Percentiles rank a stretch among this genome's conserved stretches.
Conservation (phyloP, 495 filamentous ascomycete genomes). For the Aspergillus hancockii region DNA sequence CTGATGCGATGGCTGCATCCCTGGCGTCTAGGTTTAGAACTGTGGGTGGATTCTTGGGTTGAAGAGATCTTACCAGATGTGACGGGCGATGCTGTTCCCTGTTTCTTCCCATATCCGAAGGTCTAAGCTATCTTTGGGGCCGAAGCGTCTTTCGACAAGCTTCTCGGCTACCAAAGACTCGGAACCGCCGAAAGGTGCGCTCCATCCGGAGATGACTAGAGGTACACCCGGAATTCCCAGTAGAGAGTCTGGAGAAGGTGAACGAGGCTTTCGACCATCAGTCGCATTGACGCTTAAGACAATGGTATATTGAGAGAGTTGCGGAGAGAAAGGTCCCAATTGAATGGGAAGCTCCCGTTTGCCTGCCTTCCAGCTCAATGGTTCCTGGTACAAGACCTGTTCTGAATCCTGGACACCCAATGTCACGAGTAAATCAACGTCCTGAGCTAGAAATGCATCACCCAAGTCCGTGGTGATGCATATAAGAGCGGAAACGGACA, state of each 20-base stretch:
- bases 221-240: slow-evolving; percentile 30
- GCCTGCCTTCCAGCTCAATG: slow-evolving; percentile 53
- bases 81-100: slow-evolving; percentile 90
- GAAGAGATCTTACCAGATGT: slow-evolving; percentile 72
- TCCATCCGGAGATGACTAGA: slow-evolving; percentile 58
- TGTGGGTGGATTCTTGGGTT: neutral
- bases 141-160: slow-evolving; percentile 56
- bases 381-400: slow-evolving; percentile 45
- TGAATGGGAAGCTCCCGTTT: slow-evolving; percentile 51
- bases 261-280: slow-evolving; percentile 15
- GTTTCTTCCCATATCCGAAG: slow-evolving; percentile 80
- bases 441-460: slow-evolving; percentile 74
- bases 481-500: slow-evolving; percentile 55
- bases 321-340: slow-evolving; percentile 34
- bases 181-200: slow-evolving; percentile 45
- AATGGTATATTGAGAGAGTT: slow-evolving; percentile 27
- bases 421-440: slow-evolving; percentile 55
- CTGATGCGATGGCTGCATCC: slow-evolving; percentile 69
- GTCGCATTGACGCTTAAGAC: slow-evolving; percentile 27
- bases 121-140: slow-evolving; percentile 19
- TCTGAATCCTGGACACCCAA: slow-evolving; percentile 35
- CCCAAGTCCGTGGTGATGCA: slow-evolving; percentile 91
- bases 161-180: slow-evolving; percentile 43
- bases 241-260: slow-evolving; percentile 23
- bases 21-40: slow-evolving; percentile 35